These are phyloP conservation scores for Coffea eugenioides DNA, from an alignment of 257 asterid genomes.

Conservation along the genomic window DNA sequence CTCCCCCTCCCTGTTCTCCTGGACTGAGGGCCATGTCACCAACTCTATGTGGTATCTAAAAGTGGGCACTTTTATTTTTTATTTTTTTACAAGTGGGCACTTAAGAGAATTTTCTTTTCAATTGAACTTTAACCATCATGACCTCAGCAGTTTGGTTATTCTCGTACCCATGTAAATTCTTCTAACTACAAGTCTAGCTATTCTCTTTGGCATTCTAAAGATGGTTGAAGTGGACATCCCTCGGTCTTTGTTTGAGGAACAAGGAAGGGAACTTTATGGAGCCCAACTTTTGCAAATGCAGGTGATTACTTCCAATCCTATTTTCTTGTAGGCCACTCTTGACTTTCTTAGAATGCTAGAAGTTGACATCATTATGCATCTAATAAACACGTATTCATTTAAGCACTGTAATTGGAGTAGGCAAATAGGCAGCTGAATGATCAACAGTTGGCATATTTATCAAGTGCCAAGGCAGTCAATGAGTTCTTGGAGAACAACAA, in stretches of 20 bases:
- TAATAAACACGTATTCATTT: conserved; percentile 10
- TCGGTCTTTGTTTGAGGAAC: conserved; percentile 88
- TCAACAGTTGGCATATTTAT: conserved; percentile 73
- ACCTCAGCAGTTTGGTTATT: not conserved
- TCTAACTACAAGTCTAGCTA: not conserved
- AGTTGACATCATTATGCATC: not conserved
- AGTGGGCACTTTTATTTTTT: not conserved
- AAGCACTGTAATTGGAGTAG: conserved; percentile 34
- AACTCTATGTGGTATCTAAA: not conserved
- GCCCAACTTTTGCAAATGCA: conserved; percentile 90
- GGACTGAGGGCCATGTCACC: not conserved
- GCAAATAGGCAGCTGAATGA: conserved; percentile 77
- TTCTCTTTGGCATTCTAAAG: conserved; percentile 35
- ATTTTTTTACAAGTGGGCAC: not conserved
- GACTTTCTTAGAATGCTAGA: not conserved
- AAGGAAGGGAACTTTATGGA: conserved; percentile 95
- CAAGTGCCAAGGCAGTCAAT: conserved; percentile 88
- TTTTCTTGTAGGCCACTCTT: conserved; percentile 5
- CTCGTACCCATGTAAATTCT: not conserved
- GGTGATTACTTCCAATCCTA: conserved; percentile 37
- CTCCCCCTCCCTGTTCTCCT: no score
- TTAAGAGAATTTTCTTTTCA: not conserved
- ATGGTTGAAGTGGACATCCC: conserved; percentile 89
- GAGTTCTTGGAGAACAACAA: conserved; percentile 63
- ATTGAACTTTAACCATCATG: not conserved